phyloP scores from a whole-genome alignment of 768 basidiomycete species.

The Crepidotus variabilis region DNA sequence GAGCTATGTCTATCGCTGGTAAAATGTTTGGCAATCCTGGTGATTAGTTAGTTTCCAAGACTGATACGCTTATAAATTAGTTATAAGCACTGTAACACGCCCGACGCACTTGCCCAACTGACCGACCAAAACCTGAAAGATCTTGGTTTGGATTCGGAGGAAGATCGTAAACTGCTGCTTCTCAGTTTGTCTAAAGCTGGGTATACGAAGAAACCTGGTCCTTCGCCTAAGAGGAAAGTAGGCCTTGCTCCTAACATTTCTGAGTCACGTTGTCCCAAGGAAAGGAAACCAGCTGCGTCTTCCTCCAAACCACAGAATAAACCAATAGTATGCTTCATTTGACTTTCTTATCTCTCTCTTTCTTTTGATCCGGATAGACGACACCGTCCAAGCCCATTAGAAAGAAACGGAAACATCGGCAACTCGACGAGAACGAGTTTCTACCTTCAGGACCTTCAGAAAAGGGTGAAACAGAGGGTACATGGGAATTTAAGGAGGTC shows the following conservation, averaged over 20 bases:
- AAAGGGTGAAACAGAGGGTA: constrained; percentile 47
- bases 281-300: neutral
- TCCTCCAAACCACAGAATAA: neutral
- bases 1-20: constrained; percentile 67
- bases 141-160: constrained; percentile 60
- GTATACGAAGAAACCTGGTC: constrained; percentile 34
- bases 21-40: constrained; percentile 51
- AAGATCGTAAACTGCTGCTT: constrained; percentile 57
- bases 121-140: constrained; percentile 55
- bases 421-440: constrained; percentile 47
- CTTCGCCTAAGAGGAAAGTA: constrained; percentile 7
- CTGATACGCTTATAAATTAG: constrained; percentile 31
- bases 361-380: constrained; percentile 25
- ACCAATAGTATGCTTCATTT: constrained; percentile 2
- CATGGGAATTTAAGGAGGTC: constrained; percentile 69
- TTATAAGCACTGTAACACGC: constrained; percentile 69
- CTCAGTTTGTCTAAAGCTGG: constrained; percentile 61
- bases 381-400: constrained; percentile 47
- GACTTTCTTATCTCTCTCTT: neutral
- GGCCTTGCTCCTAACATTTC: constrained; percentile 10
- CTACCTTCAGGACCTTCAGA: constrained; percentile 49
- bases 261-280: constrained; percentile 9
- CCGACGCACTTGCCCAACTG: constrained; percentile 50
- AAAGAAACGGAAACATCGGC: constrained; percentile 51
- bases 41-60: neutral